Percentiles rank a stretch among this genome's conserved stretches.
These are phyloP conservation scores for Colletotrichum sublineola DNA, from an alignment of 2,329 filamentous ascomycete genomes.

Conservation along the genomic window DNA sequence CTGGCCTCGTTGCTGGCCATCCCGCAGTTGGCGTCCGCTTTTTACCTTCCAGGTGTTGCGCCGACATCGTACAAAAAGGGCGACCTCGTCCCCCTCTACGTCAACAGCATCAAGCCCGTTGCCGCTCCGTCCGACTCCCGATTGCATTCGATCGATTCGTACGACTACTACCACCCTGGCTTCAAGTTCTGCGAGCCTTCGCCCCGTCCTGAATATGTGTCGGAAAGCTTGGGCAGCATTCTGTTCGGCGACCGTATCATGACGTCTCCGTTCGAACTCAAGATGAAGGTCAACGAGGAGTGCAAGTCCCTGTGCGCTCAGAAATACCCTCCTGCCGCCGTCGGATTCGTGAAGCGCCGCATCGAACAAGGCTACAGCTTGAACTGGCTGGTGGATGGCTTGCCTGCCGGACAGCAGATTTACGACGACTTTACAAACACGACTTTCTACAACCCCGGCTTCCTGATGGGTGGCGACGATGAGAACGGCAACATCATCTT, in stretches of 20 bases:
- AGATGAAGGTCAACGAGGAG: conserved; percentile 87
- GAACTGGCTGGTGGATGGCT: conserved; percentile 95
- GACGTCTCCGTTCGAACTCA: conserved; percentile 92
- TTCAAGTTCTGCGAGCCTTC: conserved; percentile 91
- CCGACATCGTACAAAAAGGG: conserved; percentile 89
- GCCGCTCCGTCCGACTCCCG: conserved; percentile 82
- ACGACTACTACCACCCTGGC: conserved; percentile 91
- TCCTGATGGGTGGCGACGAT: conserved; percentile 77
- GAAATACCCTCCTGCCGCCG: conserved; percentile 73
- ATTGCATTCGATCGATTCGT: conserved; percentile 92
- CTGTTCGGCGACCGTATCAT: conserved; percentile 97
- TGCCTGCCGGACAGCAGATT: conserved; percentile 89
- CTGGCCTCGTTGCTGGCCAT: conserved; percentile 63
- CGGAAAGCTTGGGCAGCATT: conserved; percentile 94
- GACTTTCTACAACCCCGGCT: conserved; percentile 92
- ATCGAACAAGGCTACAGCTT: conserved; percentile 90
- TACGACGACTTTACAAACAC: conserved; percentile 81
- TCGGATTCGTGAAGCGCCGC: conserved; percentile 84
- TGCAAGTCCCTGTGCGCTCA: conserved; percentile 85
- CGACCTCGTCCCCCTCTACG: conserved; percentile 86
- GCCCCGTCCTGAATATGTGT: conserved; percentile 81
- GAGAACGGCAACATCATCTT: conserved; percentile 72
- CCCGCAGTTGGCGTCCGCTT: conserved; percentile 74
- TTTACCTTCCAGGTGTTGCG: conserved; percentile 96
- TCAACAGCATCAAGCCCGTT: conserved; percentile 92